Base-by-base conservation (phyloP, 2,329 filamentous ascomycete genomes). In the Blastomyces silverae region DNA sequence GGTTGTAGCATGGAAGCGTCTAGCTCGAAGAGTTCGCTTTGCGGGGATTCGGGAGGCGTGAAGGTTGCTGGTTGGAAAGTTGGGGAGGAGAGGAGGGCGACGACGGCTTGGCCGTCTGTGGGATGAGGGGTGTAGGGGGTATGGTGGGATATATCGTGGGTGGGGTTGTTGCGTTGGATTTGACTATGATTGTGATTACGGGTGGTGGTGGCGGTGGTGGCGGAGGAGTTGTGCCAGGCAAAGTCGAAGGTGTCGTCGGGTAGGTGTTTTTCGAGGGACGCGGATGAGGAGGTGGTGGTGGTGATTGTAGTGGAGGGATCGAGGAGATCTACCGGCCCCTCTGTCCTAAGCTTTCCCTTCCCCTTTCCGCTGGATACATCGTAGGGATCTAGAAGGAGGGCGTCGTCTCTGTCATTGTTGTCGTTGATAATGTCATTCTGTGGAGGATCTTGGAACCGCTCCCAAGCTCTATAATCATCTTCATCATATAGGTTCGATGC, bases 31-130 rank as follows among this genome's bases (percentile, higher is more conserved):
- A 76, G 75, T 0, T 62, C 63, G 0, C 66, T 60, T 4, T 72
- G 73, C 11, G 75, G 67, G 2, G 67, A 68, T 7, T 66, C 66
- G 4, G 71, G 52, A 28, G 62, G 42, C 25, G 55, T 42, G 53
- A 60, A 61, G 20, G 60, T 56, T 59, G 62, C 17, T 22, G 69
- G 73, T 66, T 75, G 71, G 62, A 78, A 78, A 37, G 70, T 70
- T 22, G 69, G 46, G 48, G 74, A 69, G 1, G 72, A 66, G 11
- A 82, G 74, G 34, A 82, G 70, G n/a, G 71, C 69, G 11, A 79
- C 62, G 5, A 82, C 79, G 3, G 73, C 79, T 46, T 72, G 68
- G 34, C 80, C 80, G 67, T 82, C 80, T 39, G 57, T 64, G 28
- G 42, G 25, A 44, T 65, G 64, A 71, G 66, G 67, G 71, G 25